These are phyloP conservation scores for Phlebiopsis gigantea DNA, from an alignment of 768 basidiomycete genomes.

Conservation along the genomic window DNA sequence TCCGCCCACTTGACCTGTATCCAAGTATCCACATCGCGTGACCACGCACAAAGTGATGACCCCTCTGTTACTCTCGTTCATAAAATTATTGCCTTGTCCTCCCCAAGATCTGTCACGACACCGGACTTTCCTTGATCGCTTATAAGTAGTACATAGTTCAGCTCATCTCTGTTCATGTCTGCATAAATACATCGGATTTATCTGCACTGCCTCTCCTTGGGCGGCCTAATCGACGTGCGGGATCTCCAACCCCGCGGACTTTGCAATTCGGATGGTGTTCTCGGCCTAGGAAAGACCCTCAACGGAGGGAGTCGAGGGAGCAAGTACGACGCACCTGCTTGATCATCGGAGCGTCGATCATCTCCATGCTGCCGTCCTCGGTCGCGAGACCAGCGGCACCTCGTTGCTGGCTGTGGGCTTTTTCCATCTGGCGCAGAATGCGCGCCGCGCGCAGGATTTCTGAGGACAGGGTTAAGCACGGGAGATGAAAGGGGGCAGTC, in stretches of 20 bases:
- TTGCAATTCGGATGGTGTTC: constrained; percentile 47
- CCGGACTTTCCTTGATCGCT: background rate
- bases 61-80: background rate
- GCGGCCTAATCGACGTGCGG: constrained; percentile 24
- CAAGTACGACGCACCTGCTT: constrained; percentile 51
- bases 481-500: background rate
- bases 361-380: constrained; percentile 53
- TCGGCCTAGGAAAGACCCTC: constrained; percentile 33
- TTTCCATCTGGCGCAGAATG: constrained; percentile 63
- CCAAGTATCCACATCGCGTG: background rate
- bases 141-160: background rate
- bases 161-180: background rate
- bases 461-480: constrained; percentile 20
- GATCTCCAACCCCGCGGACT: constrained; percentile 49
- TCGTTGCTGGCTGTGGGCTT: constrained; percentile 41
- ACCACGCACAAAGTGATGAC: background rate
- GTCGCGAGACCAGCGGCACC: constrained; percentile 75
- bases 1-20: background rate
- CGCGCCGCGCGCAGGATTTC: constrained; percentile 75
- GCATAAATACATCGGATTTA: background rate
- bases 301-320: background rate
- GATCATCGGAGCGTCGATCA: constrained; percentile 92
- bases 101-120: background rate
- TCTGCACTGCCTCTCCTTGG: background rate
- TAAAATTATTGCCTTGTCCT: background rate